phyloP scores from a whole-genome alignment of 257 asterid species.

The Lantana camara region DNA sequence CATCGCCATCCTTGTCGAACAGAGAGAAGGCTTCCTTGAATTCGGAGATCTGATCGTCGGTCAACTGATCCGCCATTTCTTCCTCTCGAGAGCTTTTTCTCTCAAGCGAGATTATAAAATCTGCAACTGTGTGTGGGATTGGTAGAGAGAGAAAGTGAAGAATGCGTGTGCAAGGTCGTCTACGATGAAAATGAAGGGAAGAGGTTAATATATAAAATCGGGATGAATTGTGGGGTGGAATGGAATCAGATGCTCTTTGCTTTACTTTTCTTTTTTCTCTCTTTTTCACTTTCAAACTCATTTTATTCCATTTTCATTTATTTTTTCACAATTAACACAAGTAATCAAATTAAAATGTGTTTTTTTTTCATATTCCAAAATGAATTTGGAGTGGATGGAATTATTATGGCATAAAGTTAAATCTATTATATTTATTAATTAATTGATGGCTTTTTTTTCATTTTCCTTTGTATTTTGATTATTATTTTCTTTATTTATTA shows the following conservation, averaged over 20 bases:
- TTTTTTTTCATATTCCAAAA: too few species aligned
- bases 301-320: too few species aligned
- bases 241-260: conserved; percentile 17
- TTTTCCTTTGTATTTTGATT: too few species aligned
- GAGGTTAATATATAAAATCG: conserved; percentile 45
- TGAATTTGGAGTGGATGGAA: too few species aligned
- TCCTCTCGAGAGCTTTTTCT: conserved; percentile 25
- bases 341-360: too few species aligned
- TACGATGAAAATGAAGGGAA: conserved; percentile 34
- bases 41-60: conserved; percentile 50
- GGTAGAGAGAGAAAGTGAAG: conserved; percentile 19
- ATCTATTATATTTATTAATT: too few species aligned
- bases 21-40: conserved; percentile 56
- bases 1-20: conserved; percentile 55
- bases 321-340: too few species aligned
- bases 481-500: too few species aligned
- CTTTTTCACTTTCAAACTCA: background rate
- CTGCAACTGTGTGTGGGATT: conserved; percentile 7
- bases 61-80: conserved; percentile 48
- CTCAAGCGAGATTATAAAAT: conserved; percentile 26
- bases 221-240: conserved; percentile 14
- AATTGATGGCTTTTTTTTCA: too few species aligned
- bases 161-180: conserved; percentile 29
- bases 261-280: background rate
- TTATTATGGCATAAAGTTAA: too few species aligned